Evolutionary conservation across 441 rosid genomes (phyloP).

Genomic region (Macaranga tanarius): DNA sequence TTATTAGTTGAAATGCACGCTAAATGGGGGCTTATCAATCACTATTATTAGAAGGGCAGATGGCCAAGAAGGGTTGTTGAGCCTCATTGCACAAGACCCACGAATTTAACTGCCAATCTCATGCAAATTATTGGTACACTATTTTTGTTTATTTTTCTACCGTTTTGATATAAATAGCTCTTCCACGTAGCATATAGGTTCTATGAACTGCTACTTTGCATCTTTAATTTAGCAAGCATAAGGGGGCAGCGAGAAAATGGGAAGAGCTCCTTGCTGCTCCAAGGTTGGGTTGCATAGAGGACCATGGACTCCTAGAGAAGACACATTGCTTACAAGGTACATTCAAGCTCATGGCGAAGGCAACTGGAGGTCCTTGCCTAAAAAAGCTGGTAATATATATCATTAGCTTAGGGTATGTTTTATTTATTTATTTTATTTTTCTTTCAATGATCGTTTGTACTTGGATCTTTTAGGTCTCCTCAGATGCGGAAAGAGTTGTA

Average conservation of each 20-base stretch:
- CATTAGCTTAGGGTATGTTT: too few relatives aligned
- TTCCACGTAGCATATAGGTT: too few relatives aligned
- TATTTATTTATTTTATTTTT: too few relatives aligned
- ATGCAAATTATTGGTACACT: too few relatives aligned
- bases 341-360: slow-evolving; percentile 70
- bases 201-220: too few relatives aligned
- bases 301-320: slow-evolving; percentile 68
- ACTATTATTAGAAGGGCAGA: slow-evolving; percentile 34
- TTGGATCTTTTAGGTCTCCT: too few relatives aligned
- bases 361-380: slow-evolving; percentile 63
- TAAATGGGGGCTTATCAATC: too few relatives aligned
- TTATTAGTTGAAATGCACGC: too few relatives aligned
- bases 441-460: too few relatives aligned
- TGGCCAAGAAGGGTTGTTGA: slow-evolving; percentile 37
- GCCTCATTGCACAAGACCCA: not conserved
- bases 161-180: not conserved
- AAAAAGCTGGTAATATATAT: slow-evolving; percentile 55
- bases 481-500: slow-evolving; percentile 64
- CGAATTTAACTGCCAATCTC: too few relatives aligned
- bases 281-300: slow-evolving; percentile 66
- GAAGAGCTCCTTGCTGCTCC: slow-evolving; percentile 70
- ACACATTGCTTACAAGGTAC: slow-evolving; percentile 49
- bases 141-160: too few relatives aligned
- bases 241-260: slow-evolving; percentile 34
- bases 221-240: too few relatives aligned